Base-by-base conservation (phyloP, 768 basidiomycete species). In the Pulveroboletus sp. region DNA sequence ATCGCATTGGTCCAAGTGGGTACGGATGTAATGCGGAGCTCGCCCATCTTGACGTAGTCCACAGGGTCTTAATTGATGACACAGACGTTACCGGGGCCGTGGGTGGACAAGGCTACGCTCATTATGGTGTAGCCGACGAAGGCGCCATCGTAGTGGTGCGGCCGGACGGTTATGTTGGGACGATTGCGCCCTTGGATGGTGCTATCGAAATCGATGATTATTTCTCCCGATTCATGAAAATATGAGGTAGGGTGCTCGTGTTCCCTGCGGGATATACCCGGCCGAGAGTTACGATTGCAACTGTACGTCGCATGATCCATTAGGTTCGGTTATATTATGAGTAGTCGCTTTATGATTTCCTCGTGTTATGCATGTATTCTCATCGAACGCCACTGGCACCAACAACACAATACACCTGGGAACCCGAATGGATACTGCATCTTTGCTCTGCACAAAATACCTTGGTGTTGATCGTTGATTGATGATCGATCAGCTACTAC, bases 61-160 rank as follows among this genome's bases (percentile, higher is more conserved):
- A 4, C 47, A 87, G 85, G 63, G 76, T 83, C 6, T 69, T 82
- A 25, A 69, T 84, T 12, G 86, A 88, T 50, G 83, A 82, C 47
- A 62, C 54, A 2, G 76, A 81, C 50, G 50, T 75, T 27, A 66
- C 62, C 14, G 75, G 74, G 4, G 59, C 45, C 5, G 59, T 68
- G 19, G 81, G 80, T 21, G 82, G 82, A 4, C 70, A 72, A 31
- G 82, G 79, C 5, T 86, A 87, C 60, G 53, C 63, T 0, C 72
- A 74, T 21, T 85, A 80, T 53, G 84, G 84, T 0, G 58, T 72
- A 9, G 46, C 47, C 1, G 46, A 59, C 8, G 51, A 62, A 37
- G 67, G 67, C n/a, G 62, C 53, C 6, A 44, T 69, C 16, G 58
- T 63, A 34, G 60, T 57, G 3, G 67, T 69, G 27, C 65, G 67